phyloP scores from a whole-genome alignment of 148 eudicot species.

The Camellia lanceoleosa region DNA sequence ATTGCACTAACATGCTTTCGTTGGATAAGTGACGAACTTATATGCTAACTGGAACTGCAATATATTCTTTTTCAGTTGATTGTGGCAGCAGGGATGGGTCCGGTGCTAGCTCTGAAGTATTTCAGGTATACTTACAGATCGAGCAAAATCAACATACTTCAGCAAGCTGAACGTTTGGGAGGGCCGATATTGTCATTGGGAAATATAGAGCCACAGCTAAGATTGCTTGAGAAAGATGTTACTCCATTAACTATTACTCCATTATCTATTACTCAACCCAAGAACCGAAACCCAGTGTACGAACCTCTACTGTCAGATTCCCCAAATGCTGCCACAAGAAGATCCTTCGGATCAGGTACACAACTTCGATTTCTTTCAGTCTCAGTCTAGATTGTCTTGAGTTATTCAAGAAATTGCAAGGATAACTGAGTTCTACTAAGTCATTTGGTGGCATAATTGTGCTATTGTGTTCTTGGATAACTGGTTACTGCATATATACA shows the following conservation, averaged over 20 bases:
- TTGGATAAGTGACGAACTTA: not conserved
- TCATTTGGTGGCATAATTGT: not conserved
- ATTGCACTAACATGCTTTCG: too few species aligned
- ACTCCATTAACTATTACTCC: conserved; percentile 62
- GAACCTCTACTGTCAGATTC: conserved; percentile 89
- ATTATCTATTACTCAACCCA: conserved; percentile 64
- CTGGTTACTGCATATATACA: not conserved
- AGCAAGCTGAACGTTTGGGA: conserved; percentile 91
- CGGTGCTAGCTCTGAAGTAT: conserved; percentile 82
- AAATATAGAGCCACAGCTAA: conserved; percentile 68
- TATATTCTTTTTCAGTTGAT: conserved; percentile 55
- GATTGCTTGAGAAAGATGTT: conserved; percentile 61
- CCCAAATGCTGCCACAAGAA: conserved; percentile 60
- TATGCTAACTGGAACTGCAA: conserved; percentile 22
- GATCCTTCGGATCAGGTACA: conserved; percentile 60
- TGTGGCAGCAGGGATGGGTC: conserved; percentile 89
- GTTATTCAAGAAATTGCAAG: conserved; percentile 73
- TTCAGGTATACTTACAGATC: conserved; percentile 87
- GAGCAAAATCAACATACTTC: conserved; percentile 90
- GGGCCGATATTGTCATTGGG: conserved; percentile 82
- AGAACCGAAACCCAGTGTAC: conserved; percentile 58
- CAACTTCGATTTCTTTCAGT: conserved; percentile 81
- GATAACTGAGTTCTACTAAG: conserved; percentile 39
- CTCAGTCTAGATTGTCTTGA: conserved; percentile 68
- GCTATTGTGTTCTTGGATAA: not conserved